Evolutionary conservation across 2,329 filamentous ascomycete species (phyloP).

Genomic region (Fusarium pseudograminearum): DNA sequence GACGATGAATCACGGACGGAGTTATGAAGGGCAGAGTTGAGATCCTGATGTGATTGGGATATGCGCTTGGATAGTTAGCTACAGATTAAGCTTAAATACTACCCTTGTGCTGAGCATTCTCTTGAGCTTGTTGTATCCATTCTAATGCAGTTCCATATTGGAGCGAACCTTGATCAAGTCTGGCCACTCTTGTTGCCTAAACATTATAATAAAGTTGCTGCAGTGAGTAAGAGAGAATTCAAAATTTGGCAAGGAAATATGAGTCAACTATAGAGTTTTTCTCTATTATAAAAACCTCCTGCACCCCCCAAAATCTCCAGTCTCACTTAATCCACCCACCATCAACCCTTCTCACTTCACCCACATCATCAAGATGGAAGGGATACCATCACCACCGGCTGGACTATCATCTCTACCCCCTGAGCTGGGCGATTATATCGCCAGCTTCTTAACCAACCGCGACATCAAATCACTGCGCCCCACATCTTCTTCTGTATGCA

Average conservation of each 20-base stretch:
- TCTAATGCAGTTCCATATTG: background rate
- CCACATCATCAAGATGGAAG: background rate
- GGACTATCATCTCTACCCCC: background rate
- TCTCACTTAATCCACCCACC: background rate
- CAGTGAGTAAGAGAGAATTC: background rate
- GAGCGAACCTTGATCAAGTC: background rate
- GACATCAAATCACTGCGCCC: constrained; percentile 18
- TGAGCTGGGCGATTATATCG: constrained; percentile 1
- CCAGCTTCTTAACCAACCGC: constrained; percentile 1
- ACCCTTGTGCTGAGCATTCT: background rate
- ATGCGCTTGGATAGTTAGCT: constrained; percentile 34
- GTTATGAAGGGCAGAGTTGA: constrained; percentile 22
- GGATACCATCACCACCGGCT: background rate
- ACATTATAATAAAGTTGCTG: background rate
- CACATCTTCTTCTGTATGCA: background rate
- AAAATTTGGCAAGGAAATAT: background rate
- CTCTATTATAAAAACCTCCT: background rate
- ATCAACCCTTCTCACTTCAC: background rate
- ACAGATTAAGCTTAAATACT: constrained; percentile 25
- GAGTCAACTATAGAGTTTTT: background rate
- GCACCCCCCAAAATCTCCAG: background rate
- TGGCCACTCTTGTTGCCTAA: background rate
- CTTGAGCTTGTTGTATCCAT: background rate
- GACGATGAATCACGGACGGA: constrained; percentile 19
- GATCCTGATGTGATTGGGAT: constrained; percentile 30